Conservation (phyloP, 306 rosid genomes). For the Biancaea sappan region DNA sequence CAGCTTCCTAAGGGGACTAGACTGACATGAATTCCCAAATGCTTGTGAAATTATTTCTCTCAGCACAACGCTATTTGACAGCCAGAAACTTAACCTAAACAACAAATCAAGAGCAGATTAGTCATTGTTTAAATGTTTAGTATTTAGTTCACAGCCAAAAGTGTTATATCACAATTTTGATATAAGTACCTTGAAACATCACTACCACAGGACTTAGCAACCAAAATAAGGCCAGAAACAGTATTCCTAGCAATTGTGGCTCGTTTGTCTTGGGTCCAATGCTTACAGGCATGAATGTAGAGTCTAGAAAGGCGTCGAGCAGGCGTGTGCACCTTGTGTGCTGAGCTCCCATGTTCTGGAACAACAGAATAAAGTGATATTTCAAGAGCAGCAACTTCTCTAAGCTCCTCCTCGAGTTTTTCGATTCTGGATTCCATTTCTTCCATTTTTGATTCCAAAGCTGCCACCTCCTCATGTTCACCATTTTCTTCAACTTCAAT, state of each 20-base stretch:
- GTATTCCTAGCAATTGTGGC: slow-evolving; percentile 78
- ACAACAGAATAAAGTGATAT: slow-evolving; percentile 85
- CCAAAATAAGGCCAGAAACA: slow-evolving; percentile 85
- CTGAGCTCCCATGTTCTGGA: slow-evolving; percentile 98
- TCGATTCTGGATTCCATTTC: slow-evolving; percentile 79
- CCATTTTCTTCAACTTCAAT: slow-evolving; percentile 49
- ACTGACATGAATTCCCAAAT: slow-evolving; percentile 66
- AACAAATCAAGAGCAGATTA: slow-evolving; percentile 28
- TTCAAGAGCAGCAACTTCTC: slow-evolving; percentile 99
- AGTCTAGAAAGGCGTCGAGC: slow-evolving; percentile 96
- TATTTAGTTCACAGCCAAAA: neutral
- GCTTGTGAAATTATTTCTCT: slow-evolving; percentile 80
- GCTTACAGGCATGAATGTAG: slow-evolving; percentile 84
- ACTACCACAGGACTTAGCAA: slow-evolving; percentile 92
- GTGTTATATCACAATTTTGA: neutral
- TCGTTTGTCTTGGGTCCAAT: slow-evolving; percentile 68
- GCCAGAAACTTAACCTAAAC: slow-evolving; percentile 89
- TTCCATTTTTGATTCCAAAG: slow-evolving; percentile 56
- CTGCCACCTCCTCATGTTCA: slow-evolving; percentile 47
- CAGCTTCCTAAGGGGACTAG: slow-evolving; percentile 46
- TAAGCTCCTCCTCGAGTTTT: slow-evolving; percentile 90
- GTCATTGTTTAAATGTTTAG: slow-evolving; percentile 27
- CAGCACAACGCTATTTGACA: slow-evolving; percentile 80
- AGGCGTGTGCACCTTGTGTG: slow-evolving; percentile 97
- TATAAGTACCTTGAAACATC: slow-evolving; percentile 82